Conservation (phyloP, 257 asterid genomes). For the Asclepias syriaca region DNA sequence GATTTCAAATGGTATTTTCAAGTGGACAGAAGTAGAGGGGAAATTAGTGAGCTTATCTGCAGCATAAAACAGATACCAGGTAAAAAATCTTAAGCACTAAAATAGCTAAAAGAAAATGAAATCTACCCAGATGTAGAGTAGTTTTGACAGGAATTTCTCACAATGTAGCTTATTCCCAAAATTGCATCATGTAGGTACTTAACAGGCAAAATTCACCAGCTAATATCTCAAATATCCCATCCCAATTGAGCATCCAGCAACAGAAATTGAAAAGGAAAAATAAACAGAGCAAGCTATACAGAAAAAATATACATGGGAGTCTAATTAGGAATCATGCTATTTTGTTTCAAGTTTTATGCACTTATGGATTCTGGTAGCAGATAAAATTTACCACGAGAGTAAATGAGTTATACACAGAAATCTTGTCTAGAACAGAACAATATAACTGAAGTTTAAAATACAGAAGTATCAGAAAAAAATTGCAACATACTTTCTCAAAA, state of each 20-base stretch:
- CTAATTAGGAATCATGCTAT: background rate
- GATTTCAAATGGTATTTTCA: slow-evolving; percentile 60
- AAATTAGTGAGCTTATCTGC: slow-evolving; percentile 65
- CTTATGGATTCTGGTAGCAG: background rate
- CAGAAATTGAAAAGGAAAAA: background rate
- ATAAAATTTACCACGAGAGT: background rate
- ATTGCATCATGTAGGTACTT: background rate
- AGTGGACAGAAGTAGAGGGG: slow-evolving; percentile 53
- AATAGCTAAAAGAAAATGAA: slow-evolving; percentile 1
- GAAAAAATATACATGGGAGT: background rate
- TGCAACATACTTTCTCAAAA: background rate
- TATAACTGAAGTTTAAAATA: background rate
- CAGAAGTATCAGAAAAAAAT: background rate
- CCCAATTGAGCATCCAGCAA: background rate
- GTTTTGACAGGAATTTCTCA: background rate
- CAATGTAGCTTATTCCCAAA: background rate
- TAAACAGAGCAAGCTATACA: background rate
- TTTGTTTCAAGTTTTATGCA: background rate
- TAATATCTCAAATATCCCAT: background rate
- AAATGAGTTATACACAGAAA: background rate
- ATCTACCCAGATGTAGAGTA: slow-evolving; percentile 10
- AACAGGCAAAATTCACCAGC: background rate
- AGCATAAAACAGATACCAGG: slow-evolving; percentile 17
- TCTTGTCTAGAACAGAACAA: background rate
- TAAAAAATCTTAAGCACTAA: background rate